Base-by-base conservation (phyloP, 73 alveolate species). In the Tetrahymena elliotti region DNA sequence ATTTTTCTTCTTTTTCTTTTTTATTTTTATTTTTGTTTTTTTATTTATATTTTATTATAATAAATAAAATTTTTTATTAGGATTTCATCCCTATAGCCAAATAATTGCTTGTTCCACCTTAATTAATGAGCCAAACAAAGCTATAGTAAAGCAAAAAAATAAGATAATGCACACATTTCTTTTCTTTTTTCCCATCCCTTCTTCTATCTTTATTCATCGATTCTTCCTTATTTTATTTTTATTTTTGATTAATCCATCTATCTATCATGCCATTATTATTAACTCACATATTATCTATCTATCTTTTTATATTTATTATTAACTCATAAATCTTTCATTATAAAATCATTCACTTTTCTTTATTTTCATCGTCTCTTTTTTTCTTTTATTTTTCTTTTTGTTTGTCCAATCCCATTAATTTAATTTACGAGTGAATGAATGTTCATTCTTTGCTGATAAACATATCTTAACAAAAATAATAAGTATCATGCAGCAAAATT, bases 1-100 rank as follows among this genome's bases (percentile, higher is more conserved):
- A 84, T 84, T 84, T 38, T 34, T 94, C 38, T 94, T 38, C 83
- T 36, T 36, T 34, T 93, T 53, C 95, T 93, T 93, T 68, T 68
- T 68, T 68, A 68, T 68, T 68, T 68, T 68, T 68, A 68, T 68
- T 68, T 68, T 68, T 68, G 88, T 68, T 68, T 68, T 68, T 68
- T 68, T 68, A 68, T 68, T 68, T 68, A 68, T 68, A 68, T 68
- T 68, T 68, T 68, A 68, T 68, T 68, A 68, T 68, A 68, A 68
- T 68, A 68, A 68, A 68, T 68, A 68, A 68, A 68, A 68, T 22
- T 68, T 68, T 68, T 68, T 68, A 68, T 68, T 68, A 68, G 88
- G 88, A 68, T 68, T 68, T 68, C 88, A 68, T 68, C 88, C 88
- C 88, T 68, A 9, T 68, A 68, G 88, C 88, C 88, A 68, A 68